Evolutionary conservation across 768 basidiomycete genomes (phyloP), one percentile per base, ranked within the genome.

Genomic region (Auricularia auricula-judae): DNA sequence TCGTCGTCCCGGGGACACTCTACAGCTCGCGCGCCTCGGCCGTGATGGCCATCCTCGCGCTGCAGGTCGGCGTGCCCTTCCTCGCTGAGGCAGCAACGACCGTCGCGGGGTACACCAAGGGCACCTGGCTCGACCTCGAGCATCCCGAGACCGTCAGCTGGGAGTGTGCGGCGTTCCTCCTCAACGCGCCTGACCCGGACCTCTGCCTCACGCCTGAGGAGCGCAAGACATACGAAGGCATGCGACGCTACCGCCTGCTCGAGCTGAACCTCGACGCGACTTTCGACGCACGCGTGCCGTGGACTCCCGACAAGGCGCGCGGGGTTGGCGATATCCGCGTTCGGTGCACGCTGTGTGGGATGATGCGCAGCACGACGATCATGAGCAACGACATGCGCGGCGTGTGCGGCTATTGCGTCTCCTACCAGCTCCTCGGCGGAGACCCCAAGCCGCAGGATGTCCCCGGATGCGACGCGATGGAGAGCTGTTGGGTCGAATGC

Each of bases 401-500:
- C 12, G 11, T 69, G 11, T 73, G 72, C 51, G 72, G 71, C 0
- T 12, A 67, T 3, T 73, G 72, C 36, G 63, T 66, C 18, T n/a
- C n/a, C 12, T 3, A 16, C 58, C 61, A 56, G 33, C 65, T 34
- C 18, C 62, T 44, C 16, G 60, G 56, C 21, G 67, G 66, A 35
- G 67, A 67, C 53, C 35, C 8, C 35, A 47, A 4, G 39, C 54
- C 42, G 58, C 34, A 16, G 29, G 14, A 56, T 3, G 29, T 10
- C 35, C 39, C 65, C 53, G 21, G 42, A 61, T 10, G 21, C 21
- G 43, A 34, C 33, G 54, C 69, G 67, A n/a, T 36, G 11, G 67
- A 72, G 53, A 69, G 68, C 60, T 72, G 71, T 60, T 72, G 71
- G 71, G 71, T 72, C 14, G 70, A 72, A 65, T 72, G 71, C 62